Evolutionary conservation across 768 basidiomycete genomes (phyloP).

Genomic region (Hygrocybe punicea): DNA sequence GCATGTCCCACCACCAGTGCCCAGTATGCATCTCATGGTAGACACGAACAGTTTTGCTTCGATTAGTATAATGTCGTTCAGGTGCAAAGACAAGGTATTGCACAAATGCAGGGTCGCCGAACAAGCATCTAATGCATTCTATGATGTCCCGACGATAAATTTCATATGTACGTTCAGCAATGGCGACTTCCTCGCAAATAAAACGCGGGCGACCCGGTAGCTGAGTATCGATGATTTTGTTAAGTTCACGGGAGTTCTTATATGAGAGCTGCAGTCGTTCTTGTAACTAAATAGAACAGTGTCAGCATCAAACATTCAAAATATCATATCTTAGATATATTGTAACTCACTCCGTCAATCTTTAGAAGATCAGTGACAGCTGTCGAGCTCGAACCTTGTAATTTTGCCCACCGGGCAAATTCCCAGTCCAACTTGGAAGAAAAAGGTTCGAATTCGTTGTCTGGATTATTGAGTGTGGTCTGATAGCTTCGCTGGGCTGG

Average conservation of each 20-base stretch:
- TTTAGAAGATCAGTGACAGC: background rate
- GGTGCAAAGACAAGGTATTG: slow-evolving; percentile 7
- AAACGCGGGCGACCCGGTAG: slow-evolving; percentile 28
- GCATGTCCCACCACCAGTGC: slow-evolving; percentile 51
- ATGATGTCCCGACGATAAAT: slow-evolving; percentile 21
- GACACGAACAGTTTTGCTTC: slow-evolving; percentile 20
- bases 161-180: slow-evolving; percentile 23
- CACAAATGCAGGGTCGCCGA: slow-evolving; percentile 25
- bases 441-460: background rate
- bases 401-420: background rate
- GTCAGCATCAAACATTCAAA: too few relatives aligned
- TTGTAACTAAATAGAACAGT: background rate
- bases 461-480: background rate
- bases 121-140: slow-evolving; percentile 19
- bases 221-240: slow-evolving; percentile 31
- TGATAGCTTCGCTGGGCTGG: background rate
- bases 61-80: slow-evolving; percentile 7
- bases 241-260: slow-evolving; percentile 29
- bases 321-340: too few relatives aligned
- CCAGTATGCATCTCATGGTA: slow-evolving; percentile 47
- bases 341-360: background rate
- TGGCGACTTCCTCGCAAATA: slow-evolving; percentile 17
- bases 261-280: slow-evolving; percentile 26
- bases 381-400: background rate
- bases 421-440: background rate